Evolutionary conservation across 495 filamentous ascomycete genomes (phyloP).

Genomic region (Trichocladium uniseriatum): DNA sequence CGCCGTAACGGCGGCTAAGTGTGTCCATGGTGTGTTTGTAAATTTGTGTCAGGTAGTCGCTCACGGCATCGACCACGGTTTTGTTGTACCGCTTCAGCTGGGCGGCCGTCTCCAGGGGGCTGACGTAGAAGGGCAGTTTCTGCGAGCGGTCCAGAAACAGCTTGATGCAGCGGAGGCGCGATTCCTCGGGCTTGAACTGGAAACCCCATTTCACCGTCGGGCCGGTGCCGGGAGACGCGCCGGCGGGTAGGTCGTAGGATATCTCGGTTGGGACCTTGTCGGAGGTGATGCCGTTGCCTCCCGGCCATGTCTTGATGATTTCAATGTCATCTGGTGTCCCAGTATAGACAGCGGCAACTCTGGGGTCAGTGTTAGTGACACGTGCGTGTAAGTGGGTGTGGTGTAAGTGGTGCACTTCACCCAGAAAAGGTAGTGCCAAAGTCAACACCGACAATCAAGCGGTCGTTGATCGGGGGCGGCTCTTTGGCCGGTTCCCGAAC

Average conservation of each 20-base stretch:
- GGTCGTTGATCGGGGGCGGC: slow-evolving; percentile 37
- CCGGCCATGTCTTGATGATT: slow-evolving; percentile 75
- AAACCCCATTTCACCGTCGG: slow-evolving; percentile 61
- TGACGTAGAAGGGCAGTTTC: slow-evolving; percentile 68
- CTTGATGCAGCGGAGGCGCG: slow-evolving; percentile 68
- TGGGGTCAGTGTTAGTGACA: slow-evolving; percentile 20
- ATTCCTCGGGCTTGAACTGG: slow-evolving; percentile 65
- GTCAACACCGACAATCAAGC: slow-evolving; percentile 57
- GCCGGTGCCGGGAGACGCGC: slow-evolving; percentile 25
- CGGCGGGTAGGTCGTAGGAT: slow-evolving; percentile 40
- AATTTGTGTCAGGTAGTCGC: slow-evolving; percentile 61
- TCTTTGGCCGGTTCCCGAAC: slow-evolving; percentile 44
- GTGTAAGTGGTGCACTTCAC: slow-evolving; percentile 34
- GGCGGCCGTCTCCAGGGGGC: slow-evolving; percentile 61
- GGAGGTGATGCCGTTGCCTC: slow-evolving; percentile 62
- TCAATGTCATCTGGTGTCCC: slow-evolving; percentile 68
- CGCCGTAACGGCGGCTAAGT: slow-evolving; percentile 53
- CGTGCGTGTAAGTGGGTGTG: neutral
- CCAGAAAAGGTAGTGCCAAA: slow-evolving; percentile 65
- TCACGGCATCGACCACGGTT: slow-evolving; percentile 50
- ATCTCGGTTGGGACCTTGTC: slow-evolving; percentile 61
- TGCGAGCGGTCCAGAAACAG: slow-evolving; percentile 70
- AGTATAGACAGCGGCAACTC: slow-evolving; percentile 66
- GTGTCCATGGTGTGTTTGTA: slow-evolving; percentile 67
- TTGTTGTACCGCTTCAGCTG: slow-evolving; percentile 58